Evolutionary conservation across 2,329 filamentous ascomycete species (phyloP).

Genomic region (Paecilomyces formosus): DNA sequence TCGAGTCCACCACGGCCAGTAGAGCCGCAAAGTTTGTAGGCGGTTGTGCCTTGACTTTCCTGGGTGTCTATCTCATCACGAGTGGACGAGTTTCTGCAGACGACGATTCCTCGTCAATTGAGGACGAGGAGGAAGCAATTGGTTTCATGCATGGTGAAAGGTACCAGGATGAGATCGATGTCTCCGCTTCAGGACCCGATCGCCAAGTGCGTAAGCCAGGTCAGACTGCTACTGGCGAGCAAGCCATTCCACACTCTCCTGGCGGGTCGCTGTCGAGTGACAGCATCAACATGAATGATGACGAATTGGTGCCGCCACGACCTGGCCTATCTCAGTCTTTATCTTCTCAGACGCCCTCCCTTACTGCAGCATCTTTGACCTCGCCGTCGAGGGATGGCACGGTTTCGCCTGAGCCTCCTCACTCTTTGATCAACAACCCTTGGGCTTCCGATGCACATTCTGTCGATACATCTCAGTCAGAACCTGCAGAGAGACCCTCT

Average conservation of each 20-base stretch:
- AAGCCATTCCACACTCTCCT: slow-evolving; percentile 18
- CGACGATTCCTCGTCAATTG: slow-evolving; percentile 57
- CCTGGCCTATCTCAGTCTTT: slow-evolving; percentile 23
- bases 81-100: slow-evolving; percentile 60
- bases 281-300: slow-evolving; percentile 23
- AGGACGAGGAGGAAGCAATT: slow-evolving; percentile 52
- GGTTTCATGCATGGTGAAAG: slow-evolving; percentile 31
- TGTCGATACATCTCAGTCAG: slow-evolving; percentile 11
- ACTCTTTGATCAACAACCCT: slow-evolving; percentile 29
- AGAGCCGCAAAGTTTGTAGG: slow-evolving; percentile 80
- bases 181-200: slow-evolving; percentile 17
- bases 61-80: slow-evolving; percentile 95
- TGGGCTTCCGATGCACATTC: slow-evolving; percentile 21
- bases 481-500: slow-evolving; percentile 17
- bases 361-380: slow-evolving; percentile 23
- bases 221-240: slow-evolving; percentile 8
- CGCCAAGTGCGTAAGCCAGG: slow-evolving; percentile 11
- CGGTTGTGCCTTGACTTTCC: slow-evolving; percentile 86
- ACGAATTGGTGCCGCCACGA: slow-evolving; percentile 24
- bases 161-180: slow-evolving; percentile 27
- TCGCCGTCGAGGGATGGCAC: slow-evolving; percentile 16
- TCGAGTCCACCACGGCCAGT: slow-evolving; percentile 68
- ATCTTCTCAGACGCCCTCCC: slow-evolving; percentile 24
- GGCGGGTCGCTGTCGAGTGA: slow-evolving; percentile 26
- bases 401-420: slow-evolving; percentile 23